These are phyloP conservation scores for Eimeria sp. DNA, from an alignment of 169 alveolate genomes.

Conservation along the genomic window DNA sequence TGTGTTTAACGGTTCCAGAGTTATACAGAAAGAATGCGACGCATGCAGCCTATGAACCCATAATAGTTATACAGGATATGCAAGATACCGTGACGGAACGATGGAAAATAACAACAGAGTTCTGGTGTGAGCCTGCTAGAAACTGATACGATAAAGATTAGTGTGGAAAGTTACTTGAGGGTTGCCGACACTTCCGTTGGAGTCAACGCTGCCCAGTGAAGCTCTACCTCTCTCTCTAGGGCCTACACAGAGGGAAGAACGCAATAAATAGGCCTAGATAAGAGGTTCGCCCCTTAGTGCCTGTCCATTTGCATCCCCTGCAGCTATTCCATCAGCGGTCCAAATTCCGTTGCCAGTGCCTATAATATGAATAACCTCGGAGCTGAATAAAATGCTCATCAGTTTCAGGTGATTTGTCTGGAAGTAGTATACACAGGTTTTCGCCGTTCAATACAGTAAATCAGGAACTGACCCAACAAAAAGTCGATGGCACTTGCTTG, in stretches of 20 bases:
- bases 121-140: neutral
- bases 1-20: neutral
- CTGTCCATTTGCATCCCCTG: neutral
- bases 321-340: neutral
- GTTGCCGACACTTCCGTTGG: constrained; percentile 39
- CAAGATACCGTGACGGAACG: neutral
- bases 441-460: neutral
- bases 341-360: neutral
- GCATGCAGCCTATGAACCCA: neutral
- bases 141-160: neutral
- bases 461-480: constrained; percentile 20
- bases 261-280: neutral
- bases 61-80: neutral
- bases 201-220: constrained; percentile 58
- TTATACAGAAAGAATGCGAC: neutral
- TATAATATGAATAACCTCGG: neutral
- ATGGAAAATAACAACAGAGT: neutral
- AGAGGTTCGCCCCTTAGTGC: neutral
- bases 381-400: neutral
- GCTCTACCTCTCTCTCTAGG: constrained; percentile 52
- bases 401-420: neutral
- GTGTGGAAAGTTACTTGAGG: constrained; percentile 10
- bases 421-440: neutral
- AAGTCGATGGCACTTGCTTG: neutral
- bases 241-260: neutral